Percentiles rank a stretch among this genome's conserved stretches.
Conservation (phyloP, 2,329 filamentous ascomycete species). For the Phialocephala subalpina region DNA sequence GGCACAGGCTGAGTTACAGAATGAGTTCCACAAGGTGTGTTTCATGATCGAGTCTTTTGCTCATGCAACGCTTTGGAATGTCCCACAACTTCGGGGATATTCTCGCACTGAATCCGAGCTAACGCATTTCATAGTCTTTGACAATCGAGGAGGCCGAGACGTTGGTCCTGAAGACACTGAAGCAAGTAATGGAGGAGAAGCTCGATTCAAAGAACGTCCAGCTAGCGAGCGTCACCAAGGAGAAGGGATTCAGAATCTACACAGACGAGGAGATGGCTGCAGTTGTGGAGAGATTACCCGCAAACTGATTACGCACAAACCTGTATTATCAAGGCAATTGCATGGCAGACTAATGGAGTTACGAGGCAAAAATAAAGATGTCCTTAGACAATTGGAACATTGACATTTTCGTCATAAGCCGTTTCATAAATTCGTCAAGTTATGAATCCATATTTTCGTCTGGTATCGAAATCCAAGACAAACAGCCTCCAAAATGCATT, state of each 20-base stretch:
- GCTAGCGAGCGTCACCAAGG: slow-evolving; percentile 95
- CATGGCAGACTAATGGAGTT: slow-evolving; percentile 26
- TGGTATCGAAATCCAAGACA: not conserved
- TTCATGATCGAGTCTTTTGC: not conserved
- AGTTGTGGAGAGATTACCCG: slow-evolving; percentile 84
- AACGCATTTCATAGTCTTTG: slow-evolving; percentile 68
- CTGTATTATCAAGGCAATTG: slow-evolving; percentile 8
- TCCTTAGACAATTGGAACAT: slow-evolving; percentile 18
- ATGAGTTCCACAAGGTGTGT: slow-evolving; percentile 90
- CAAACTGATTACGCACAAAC: slow-evolving; percentile 57
- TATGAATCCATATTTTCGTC: not conserved
- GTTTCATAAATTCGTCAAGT: not conserved
- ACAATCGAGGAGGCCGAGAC: slow-evolving; percentile 94
- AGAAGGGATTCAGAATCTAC: slow-evolving; percentile 98
- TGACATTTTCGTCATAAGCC: not conserved
- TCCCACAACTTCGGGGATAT: too few relatives aligned
- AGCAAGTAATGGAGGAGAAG: slow-evolving; percentile 99
- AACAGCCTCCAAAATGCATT: not conserved
- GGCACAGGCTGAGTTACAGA: slow-evolving; percentile 96
- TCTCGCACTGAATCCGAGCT: slow-evolving; percentile 22
- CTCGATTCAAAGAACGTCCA: slow-evolving; percentile 98
- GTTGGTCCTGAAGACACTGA: slow-evolving; percentile 94
- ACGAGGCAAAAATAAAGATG: slow-evolving; percentile 28
- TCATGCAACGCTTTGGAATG: too few relatives aligned
- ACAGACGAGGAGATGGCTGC: slow-evolving; percentile 95